Percentiles rank a stretch among this genome's conserved stretches.
phyloP scores from a whole-genome alignment of 495 filamentous ascomycete genomes.

The Penicillium pancosmium region DNA sequence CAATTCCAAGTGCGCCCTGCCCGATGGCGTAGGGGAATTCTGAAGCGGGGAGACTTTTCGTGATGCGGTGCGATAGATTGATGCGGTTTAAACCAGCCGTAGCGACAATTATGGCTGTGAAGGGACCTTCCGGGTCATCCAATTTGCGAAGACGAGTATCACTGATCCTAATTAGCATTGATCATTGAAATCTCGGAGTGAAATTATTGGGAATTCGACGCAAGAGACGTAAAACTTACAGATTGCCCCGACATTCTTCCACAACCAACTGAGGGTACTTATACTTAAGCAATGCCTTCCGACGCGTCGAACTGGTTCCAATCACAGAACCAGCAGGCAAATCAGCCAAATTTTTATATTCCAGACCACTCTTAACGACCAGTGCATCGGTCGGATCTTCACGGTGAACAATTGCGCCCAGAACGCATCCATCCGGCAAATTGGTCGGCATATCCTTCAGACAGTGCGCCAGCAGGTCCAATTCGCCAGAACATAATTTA shows the following conservation, averaged over 20 bases:
- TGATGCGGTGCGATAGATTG: constrained; percentile 10
- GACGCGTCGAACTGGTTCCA: constrained; percentile 14
- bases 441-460: constrained; percentile 15
- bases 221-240: constrained; percentile 5
- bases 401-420: constrained; percentile 15
- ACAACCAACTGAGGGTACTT: constrained; percentile 13
- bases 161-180: neutral
- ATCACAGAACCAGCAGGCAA: constrained; percentile 13
- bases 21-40: constrained; percentile 16
- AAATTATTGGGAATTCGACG: too few species aligned
- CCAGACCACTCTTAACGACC: constrained; percentile 8
- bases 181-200: too few species aligned
- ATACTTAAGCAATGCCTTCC: constrained; percentile 13
- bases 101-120: constrained; percentile 13
- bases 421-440: constrained; percentile 8
- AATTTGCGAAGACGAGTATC: constrained; percentile 15
- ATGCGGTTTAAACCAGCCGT: constrained; percentile 17
- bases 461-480: constrained; percentile 15
- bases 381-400: constrained; percentile 16
- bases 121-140: constrained; percentile 11
- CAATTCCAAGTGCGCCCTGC: constrained; percentile 14
- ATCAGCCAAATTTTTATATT: constrained; percentile 6
- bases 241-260: constrained; percentile 13
- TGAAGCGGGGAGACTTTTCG: constrained; percentile 9
- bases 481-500: constrained; percentile 12